phyloP scores from a whole-genome alignment of 148 eudicot species.

The Rhododendron simsii region DNA sequence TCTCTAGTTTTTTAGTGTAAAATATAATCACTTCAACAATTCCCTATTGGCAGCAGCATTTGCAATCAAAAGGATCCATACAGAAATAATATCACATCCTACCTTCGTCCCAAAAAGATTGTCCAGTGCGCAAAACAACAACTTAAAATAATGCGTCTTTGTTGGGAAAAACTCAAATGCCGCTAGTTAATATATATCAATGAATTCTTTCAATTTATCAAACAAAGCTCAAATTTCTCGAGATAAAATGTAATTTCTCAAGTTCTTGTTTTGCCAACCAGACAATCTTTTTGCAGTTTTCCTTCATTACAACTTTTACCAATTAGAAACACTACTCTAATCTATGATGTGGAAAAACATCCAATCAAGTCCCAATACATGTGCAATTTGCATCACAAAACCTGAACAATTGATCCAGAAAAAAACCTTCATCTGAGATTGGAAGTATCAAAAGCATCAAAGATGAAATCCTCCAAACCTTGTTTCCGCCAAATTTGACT shows the following conservation, averaged over 20 bases:
- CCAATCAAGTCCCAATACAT: neutral
- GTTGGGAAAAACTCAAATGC: too few species aligned
- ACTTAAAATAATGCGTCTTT: too few species aligned
- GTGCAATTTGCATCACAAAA: neutral
- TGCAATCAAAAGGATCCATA: neutral
- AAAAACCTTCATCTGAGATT: neutral
- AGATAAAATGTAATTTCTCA: too few species aligned
- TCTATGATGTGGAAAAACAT: neutral
- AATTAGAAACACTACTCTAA: neutral
- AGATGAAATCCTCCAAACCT: neutral
- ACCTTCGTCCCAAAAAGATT: neutral
- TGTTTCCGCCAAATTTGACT: neutral
- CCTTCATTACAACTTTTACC: neutral
- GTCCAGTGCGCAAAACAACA: too few species aligned
- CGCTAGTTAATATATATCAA: too few species aligned
- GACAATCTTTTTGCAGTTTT: neutral
- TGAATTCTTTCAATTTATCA: too few species aligned
- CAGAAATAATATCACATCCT: neutral
- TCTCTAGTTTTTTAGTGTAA: neutral
- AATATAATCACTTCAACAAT: neutral
- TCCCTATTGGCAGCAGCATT: neutral
- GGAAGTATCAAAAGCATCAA: neutral
- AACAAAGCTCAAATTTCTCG: too few species aligned
- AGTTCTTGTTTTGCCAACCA: too few species aligned
- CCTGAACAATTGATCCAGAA: neutral